Percentiles rank a stretch among this genome's conserved stretches.
phyloP scores from a whole-genome alignment of 208 protist genomes.

The Kentomonas sorsogonicus region DNA sequence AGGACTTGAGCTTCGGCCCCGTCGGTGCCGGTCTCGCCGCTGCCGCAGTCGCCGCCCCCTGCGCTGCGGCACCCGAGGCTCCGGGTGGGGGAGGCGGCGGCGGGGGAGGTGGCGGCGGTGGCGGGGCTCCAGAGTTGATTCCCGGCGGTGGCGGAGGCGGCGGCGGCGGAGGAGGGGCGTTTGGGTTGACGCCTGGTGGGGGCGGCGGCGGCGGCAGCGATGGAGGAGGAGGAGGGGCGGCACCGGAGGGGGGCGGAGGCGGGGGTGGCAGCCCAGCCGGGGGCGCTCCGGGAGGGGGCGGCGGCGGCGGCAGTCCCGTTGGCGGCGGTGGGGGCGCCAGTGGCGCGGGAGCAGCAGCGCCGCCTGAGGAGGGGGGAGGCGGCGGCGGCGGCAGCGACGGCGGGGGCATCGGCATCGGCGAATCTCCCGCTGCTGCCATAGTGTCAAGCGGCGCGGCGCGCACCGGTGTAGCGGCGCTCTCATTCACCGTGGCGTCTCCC shows the following conservation, averaged over 20 bases:
- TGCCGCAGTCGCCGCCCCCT: conserved; percentile 1
- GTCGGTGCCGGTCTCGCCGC: conserved; percentile 18
- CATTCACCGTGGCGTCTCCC: conserved; percentile 1
- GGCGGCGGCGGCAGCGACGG: conserved; percentile 16
- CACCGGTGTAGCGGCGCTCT: no score
- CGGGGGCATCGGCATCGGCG: conserved; percentile 19
- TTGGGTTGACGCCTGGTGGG: no score
- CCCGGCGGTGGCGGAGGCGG: conserved; percentile 18
- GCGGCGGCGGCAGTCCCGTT: conserved; percentile 12
- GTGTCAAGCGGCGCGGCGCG: conserved; percentile 12
- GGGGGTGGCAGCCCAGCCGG: conserved; percentile 16
- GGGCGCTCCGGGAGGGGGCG: conserved; percentile 15
- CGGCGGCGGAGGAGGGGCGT: conserved; percentile 11
- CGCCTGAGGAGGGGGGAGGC: conserved; percentile 16
- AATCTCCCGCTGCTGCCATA: conserved; percentile 10
- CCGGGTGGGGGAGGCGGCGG: conserved; percentile 18
- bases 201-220: conserved; percentile 12
- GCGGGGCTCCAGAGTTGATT: conserved; percentile 15
- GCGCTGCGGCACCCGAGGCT: background rate
- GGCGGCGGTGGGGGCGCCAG: conserved; percentile 10
- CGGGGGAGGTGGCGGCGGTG: conserved; percentile 31
- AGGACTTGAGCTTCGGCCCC: conserved; percentile 63
- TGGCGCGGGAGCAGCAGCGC: conserved; percentile 5
- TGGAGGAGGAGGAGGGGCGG: conserved; percentile 1
- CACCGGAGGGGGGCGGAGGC: conserved; percentile 13